These are phyloP conservation scores for Pinus taeda DNA, from an alignment of 75 land plant genomes.

Conservation along the genomic window DNA sequence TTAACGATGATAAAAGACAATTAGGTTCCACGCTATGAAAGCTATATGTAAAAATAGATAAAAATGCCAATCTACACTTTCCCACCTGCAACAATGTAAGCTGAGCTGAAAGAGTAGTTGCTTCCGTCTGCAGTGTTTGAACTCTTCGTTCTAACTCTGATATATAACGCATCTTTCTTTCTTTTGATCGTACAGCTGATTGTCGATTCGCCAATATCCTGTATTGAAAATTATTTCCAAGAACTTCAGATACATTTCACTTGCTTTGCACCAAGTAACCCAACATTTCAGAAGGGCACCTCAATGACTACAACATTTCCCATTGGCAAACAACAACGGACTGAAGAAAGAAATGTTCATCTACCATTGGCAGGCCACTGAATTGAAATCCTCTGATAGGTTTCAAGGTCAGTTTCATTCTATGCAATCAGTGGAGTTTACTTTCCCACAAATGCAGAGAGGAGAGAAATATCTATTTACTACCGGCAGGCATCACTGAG, in stretches of 20 bases:
- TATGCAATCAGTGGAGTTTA: not conserved
- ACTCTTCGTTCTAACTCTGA: slow-evolving; percentile 85
- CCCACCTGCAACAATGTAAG: slow-evolving; percentile 73
- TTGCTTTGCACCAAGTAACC: too few relatives aligned
- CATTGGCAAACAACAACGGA: too few relatives aligned
- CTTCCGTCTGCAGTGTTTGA: slow-evolving; percentile 82
- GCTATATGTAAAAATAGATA: not conserved
- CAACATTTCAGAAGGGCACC: too few relatives aligned
- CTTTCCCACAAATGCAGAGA: not conserved
- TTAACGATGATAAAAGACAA: not conserved
- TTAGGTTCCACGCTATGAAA: not conserved
- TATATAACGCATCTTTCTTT: slow-evolving; percentile 86
- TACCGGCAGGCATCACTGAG: too few relatives aligned
- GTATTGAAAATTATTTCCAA: not conserved
- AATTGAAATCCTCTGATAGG: too few relatives aligned
- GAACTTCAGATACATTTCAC: too few relatives aligned
- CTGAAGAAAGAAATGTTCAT: too few relatives aligned
- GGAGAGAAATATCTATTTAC: too few relatives aligned
- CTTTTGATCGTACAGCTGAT: slow-evolving; percentile 92
- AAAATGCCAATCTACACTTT: not conserved
- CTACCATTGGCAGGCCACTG: too few relatives aligned
- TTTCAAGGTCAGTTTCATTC: too few relatives aligned
- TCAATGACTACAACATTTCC: too few relatives aligned
- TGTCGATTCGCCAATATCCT: slow-evolving; percentile 92
- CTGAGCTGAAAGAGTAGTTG: slow-evolving; percentile 85